A percentile compares a stretch with the other conserved stretches of the same genome.
These are phyloP conservation scores for Dryadomyces quercus-mongolicae DNA, from an alignment of 2,329 filamentous ascomycete genomes.

Conservation along the genomic window DNA sequence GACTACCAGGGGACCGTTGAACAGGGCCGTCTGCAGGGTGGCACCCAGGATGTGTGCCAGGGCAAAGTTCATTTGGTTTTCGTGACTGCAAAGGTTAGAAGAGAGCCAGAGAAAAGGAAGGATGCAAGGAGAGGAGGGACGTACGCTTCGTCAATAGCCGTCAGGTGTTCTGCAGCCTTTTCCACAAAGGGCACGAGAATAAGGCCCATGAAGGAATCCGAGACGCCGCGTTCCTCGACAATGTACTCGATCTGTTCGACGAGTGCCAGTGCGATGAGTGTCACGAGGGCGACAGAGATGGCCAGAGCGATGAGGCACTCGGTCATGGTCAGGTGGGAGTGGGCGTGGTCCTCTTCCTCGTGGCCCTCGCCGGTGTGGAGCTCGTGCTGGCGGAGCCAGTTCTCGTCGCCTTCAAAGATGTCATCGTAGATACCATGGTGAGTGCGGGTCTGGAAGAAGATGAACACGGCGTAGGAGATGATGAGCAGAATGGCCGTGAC, in stretches of 20 bases:
- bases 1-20: slow-evolving; percentile 75
- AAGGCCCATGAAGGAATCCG: slow-evolving; percentile 49
- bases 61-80: slow-evolving; percentile 74
- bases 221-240: slow-evolving; percentile 30
- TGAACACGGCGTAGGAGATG: slow-evolving; percentile 52
- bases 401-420: slow-evolving; percentile 60
- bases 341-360: slow-evolving; percentile 18
- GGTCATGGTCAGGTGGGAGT: slow-evolving; percentile 53
- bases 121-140: not conserved
- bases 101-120: not conserved
- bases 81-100: slow-evolving; percentile 32
- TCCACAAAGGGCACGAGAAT: slow-evolving; percentile 75
- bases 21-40: slow-evolving; percentile 78
- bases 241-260: slow-evolving; percentile 59
- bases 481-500: slow-evolving; percentile 60
- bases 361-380: not conserved
- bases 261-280: slow-evolving; percentile 60
- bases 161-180: slow-evolving; percentile 77
- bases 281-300: slow-evolving; percentile 55
- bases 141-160: slow-evolving; percentile 65
- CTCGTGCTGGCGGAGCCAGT: not conserved
- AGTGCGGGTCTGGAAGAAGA: slow-evolving; percentile 64
- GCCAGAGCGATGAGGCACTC: slow-evolving; percentile 57
- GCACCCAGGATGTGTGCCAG: slow-evolving; percentile 77
- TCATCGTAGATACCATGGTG: slow-evolving; percentile 69